Evolutionary conservation across 164 flowering plant genomes (phyloP).

Genomic region (Dillenia turbinata): DNA sequence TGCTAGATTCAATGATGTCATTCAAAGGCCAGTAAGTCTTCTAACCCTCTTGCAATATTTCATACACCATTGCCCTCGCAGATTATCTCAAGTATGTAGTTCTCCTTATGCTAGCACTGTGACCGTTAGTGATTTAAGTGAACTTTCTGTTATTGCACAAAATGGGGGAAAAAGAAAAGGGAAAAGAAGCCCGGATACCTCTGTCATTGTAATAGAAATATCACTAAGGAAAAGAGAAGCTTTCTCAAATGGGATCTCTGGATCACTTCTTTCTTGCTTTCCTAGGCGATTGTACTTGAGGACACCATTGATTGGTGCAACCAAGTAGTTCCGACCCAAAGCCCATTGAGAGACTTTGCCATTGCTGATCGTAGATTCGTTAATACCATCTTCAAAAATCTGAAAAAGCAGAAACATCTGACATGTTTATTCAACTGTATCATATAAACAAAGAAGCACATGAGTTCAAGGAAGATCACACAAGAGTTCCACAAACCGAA

Average conservation of each 20-base stretch:
- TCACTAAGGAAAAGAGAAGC: constrained; percentile 75
- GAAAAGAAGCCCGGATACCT: constrained; percentile 38
- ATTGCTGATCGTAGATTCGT: constrained; percentile 40
- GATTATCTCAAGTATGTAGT: too few species aligned
- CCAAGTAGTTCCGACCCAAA: constrained; percentile 61
- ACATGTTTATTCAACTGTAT: not conserved
- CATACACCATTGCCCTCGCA: too few species aligned
- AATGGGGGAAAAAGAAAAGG: not conserved
- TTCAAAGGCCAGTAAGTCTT: too few species aligned
- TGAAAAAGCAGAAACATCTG: constrained; percentile 11
- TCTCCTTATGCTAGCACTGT: too few species aligned
- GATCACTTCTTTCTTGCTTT: constrained; percentile 85
- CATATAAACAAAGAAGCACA: not conserved
- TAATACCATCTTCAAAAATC: constrained; percentile 97
- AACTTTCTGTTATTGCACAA: too few species aligned
- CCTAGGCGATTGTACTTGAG: constrained; percentile 95
- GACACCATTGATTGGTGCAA: constrained; percentile 90
- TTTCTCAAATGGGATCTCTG: constrained; percentile 84
- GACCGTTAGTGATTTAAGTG: too few species aligned
- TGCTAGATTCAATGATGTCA: too few species aligned
- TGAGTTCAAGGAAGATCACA: not conserved
- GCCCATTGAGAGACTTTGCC: constrained; percentile 53
- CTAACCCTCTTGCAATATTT: too few species aligned
- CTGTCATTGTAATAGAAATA: constrained; percentile 78
- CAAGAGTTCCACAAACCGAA: constrained; percentile 21